Conservation (phyloP, 2,329 filamentous ascomycete genomes). For the Venturia nashicola region DNA sequence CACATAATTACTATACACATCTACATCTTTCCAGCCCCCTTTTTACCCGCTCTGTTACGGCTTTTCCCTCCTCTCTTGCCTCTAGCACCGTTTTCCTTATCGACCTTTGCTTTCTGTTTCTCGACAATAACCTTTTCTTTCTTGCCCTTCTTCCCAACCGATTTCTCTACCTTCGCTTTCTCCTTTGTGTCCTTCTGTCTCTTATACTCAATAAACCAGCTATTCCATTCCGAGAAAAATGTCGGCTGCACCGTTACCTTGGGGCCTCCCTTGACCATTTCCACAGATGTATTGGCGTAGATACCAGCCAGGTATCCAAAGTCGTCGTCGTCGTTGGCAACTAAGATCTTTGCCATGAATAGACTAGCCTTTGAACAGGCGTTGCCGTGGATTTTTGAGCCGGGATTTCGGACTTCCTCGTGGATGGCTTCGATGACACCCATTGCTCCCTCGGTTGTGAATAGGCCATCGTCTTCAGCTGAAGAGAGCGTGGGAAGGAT, state of each 20-base stretch:
- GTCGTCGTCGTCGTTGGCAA: conserved; percentile 32
- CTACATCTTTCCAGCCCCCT: neutral
- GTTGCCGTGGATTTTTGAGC: conserved; percentile 57
- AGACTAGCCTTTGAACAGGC: conserved; percentile 64
- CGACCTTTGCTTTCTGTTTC: neutral
- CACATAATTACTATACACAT: neutral
- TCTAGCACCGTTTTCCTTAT: neutral
- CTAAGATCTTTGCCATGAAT: conserved; percentile 51
- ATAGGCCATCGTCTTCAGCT: neutral
- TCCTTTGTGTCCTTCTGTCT: conserved; percentile 11
- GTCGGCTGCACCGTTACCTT: conserved; percentile 29
- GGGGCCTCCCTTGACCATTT: conserved; percentile 18
- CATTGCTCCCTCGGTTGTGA: conserved; percentile 32
- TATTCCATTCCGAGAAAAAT: conserved; percentile 35
- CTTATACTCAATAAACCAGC: conserved; percentile 25
- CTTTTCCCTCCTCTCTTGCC: neutral
- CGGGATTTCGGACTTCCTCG: conserved; percentile 48
- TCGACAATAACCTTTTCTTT: neutral
- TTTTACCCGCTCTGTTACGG: neutral
- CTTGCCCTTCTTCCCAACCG: neutral
- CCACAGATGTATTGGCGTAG: conserved; percentile 30
- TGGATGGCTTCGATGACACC: conserved; percentile 56
- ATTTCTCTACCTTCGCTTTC: neutral
- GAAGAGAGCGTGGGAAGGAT: conserved; percentile 19
- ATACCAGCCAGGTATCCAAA: conserved; percentile 27